These are phyloP conservation scores for Arthroderma sp. DNA, from an alignment of 2,329 filamentous ascomycete species.

Conservation along the genomic window DNA sequence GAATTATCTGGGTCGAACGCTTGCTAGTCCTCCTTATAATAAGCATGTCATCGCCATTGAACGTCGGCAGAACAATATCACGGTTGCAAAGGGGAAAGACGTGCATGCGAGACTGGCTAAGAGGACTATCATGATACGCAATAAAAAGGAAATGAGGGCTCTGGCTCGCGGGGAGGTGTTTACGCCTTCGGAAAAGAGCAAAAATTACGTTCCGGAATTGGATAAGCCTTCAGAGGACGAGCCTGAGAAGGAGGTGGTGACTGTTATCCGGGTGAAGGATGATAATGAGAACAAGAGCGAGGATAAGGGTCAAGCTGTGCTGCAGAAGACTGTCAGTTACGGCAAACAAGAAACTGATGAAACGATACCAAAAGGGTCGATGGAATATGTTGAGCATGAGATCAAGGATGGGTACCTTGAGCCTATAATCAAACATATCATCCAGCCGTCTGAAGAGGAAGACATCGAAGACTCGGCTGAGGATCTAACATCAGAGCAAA, in stretches of 20 bases:
- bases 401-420: constrained; percentile 32
- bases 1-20: constrained; percentile 80
- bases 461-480: not conserved
- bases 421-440: constrained; percentile 24
- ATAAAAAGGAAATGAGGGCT: constrained; percentile 51
- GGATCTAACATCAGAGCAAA: not conserved
- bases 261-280: constrained; percentile 2
- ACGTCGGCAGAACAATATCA: constrained; percentile 72
- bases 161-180: constrained; percentile 2
- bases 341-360: not conserved
- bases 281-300: too few species aligned
- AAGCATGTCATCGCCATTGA: constrained; percentile 83
- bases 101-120: constrained; percentile 63
- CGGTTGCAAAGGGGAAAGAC: constrained; percentile 72
- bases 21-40: constrained; percentile 77
- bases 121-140: constrained; percentile 59
- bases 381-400: constrained; percentile 33
- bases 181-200: not conserved
- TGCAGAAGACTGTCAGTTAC: not conserved
- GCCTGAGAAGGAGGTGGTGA: constrained; percentile 2
- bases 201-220: not conserved
- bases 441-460: constrained; percentile 15
- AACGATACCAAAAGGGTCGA: constrained; percentile 16
- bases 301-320: not conserved
- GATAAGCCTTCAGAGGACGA: not conserved